Percentiles rank a stretch among this genome's conserved stretches.
Evolutionary conservation across 1,284 basidiomycete species (phyloP).

Genomic region (Fomitiporia mediterranea): DNA sequence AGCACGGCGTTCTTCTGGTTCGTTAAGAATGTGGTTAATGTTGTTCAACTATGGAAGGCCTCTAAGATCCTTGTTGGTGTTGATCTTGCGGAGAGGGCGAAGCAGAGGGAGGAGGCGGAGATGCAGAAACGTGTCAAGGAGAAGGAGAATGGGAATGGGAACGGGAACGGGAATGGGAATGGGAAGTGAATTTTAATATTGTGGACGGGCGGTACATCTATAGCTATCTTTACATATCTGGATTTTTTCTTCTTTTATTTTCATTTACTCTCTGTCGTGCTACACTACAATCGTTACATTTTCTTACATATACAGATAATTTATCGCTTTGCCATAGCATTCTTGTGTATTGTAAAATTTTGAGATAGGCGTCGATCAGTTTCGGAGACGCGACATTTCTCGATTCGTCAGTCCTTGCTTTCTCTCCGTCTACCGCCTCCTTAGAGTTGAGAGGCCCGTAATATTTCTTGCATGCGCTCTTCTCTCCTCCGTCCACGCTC

Average conservation of each 20-base stretch:
- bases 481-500: conserved; percentile 49
- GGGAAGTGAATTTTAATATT: too few relatives aligned
- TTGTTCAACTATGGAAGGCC: conserved; percentile 98
- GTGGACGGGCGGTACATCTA: neutral
- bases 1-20: conserved; percentile 70
- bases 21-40: conserved; percentile 91
- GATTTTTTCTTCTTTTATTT: conserved; percentile 1
- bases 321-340: neutral
- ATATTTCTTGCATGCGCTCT: conserved; percentile 46
- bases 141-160: conserved; percentile 20
- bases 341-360: neutral
- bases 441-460: too few relatives aligned
- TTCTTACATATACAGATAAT: conserved; percentile 5
- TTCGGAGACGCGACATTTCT: neutral
- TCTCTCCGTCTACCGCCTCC: neutral
- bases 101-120: conserved; percentile 50
- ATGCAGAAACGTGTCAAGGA: conserved; percentile 24
- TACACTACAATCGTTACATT: conserved; percentile 3
- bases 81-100: conserved; percentile 78
- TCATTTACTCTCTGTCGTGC: neutral
- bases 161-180: neutral
- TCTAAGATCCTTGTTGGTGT: conserved; percentile 92
- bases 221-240: neutral
- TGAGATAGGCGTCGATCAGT: conserved; percentile 11
- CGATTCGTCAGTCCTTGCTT: neutral